Percentiles rank a stretch among this genome's conserved stretches.
Conservation (phyloP, 2,329 filamentous ascomycete species). For the Lachnellula arida region DNA sequence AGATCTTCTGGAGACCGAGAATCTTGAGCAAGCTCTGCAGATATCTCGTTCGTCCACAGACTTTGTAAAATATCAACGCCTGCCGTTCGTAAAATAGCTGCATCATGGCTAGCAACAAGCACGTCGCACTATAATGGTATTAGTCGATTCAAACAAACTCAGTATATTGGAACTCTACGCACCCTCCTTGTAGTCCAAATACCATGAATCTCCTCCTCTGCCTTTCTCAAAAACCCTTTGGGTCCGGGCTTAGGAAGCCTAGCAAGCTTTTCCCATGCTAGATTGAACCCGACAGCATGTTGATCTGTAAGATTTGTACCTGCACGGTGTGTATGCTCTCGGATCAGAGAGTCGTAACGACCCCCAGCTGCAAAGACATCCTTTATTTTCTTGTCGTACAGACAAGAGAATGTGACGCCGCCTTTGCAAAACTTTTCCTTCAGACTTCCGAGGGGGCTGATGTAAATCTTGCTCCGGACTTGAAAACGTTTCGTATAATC, state of each 20-base stretch:
- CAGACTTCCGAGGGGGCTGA: constrained; percentile 80
- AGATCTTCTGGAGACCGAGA: constrained; percentile 76
- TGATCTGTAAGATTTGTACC: constrained; percentile 58
- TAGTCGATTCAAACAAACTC: background rate
- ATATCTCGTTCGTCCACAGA: constrained; percentile 80
- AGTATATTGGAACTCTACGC: constrained; percentile 34
- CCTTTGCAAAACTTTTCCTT: constrained; percentile 88
- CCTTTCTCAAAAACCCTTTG: constrained; percentile 63
- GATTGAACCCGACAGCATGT: constrained; percentile 87
- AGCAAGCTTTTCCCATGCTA: constrained; percentile 78
- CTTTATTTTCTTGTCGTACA: constrained; percentile 77
- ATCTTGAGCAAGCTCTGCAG: constrained; percentile 80
- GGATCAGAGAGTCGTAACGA: constrained; percentile 85
- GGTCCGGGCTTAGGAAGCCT: constrained; percentile 42
- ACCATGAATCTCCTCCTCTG: constrained; percentile 55
- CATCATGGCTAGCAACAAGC: constrained; percentile 82
- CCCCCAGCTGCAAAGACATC: constrained; percentile 92
- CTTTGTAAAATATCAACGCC: constrained; percentile 73
- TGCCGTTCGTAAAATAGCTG: constrained; percentile 65
- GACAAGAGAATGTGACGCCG: constrained; percentile 83
- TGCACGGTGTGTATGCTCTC: constrained; percentile 71
- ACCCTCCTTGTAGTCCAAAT: constrained; percentile 61
- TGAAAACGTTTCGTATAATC: constrained; percentile 72
- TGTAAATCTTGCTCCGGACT: constrained; percentile 72
- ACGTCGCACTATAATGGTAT: constrained; percentile 66